A percentile compares a stretch with the other conserved stretches of the same genome.
Evolutionary conservation across 805 yeast genomes (phyloP).

Genomic region (Wickerhamiella musiphila): DNA sequence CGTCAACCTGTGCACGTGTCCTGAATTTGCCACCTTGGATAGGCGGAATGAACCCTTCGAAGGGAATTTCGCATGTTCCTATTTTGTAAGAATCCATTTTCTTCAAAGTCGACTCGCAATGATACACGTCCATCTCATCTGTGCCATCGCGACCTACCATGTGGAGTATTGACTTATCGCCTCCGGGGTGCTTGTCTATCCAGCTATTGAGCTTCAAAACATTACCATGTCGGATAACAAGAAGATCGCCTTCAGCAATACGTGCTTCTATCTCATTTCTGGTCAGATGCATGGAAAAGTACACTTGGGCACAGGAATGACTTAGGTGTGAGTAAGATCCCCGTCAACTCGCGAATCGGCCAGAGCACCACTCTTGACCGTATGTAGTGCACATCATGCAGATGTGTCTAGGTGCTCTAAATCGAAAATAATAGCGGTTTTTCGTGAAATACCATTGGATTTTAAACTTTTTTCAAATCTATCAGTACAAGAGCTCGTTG

Average conservation of each 20-base stretch:
- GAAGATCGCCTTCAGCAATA: conserved; percentile 49
- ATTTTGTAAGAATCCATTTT: conserved; percentile 41
- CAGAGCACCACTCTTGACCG: too few relatives aligned
- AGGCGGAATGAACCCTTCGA: conserved; percentile 74
- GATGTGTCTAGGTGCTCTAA: too few relatives aligned
- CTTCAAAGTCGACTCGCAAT: conserved; percentile 37
- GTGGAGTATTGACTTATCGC: conserved; percentile 68
- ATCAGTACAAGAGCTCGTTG: too few relatives aligned
- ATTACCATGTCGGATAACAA: conserved; percentile 44
- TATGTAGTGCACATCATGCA: too few relatives aligned
- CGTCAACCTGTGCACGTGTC: conserved; percentile 18
- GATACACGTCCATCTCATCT: conserved; percentile 80
- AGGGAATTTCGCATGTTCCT: conserved; percentile 44
- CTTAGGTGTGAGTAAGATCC: too few relatives aligned
- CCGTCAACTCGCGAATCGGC: too few relatives aligned
- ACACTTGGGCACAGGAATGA: background rate
- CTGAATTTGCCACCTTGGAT: conserved; percentile 59
- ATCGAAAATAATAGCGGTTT: too few relatives aligned
- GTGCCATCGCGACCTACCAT: conserved; percentile 82
- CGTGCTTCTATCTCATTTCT: conserved; percentile 35
- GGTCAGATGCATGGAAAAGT: too few relatives aligned
- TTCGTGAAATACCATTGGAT: too few relatives aligned
- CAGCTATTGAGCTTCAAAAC: conserved; percentile 55
- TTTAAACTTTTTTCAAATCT: too few relatives aligned
- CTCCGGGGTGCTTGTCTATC: conserved; percentile 73